Evolutionary conservation across 1,284 basidiomycete genomes (phyloP), one percentile per base, ranked within the genome.

Genomic region (Rhodofomes roseus): DNA sequence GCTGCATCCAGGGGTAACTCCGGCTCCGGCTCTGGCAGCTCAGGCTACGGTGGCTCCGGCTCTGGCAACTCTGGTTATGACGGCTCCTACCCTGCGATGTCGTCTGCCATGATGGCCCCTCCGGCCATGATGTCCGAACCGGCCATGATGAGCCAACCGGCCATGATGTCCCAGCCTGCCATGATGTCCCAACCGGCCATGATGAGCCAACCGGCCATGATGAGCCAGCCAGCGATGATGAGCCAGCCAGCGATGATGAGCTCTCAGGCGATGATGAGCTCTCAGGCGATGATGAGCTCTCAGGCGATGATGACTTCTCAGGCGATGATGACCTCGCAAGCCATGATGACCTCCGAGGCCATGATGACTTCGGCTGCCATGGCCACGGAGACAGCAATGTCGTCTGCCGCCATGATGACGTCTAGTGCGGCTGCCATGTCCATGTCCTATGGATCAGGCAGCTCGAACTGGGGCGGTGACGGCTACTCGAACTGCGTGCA

Each of bases 401-500:
- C 39, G 27, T 57, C 54, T 11, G 55, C 48, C 16, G 36, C 46
- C 18, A 55, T 41, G 46, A 39, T 41, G 18, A 59, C 34, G 40
- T 34, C 46, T 50, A 25, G 54, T 22, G 60, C 55, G 8, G 40
- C 57, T n/a, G 56, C 41, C 29, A 46, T 55, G 22, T n/a, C 58
- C 20, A 34, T 59, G 16, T 57, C 61, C 4, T 89, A 90, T 69
- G 87, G 87, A n/a, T 89, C 88, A 25, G 88, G 87, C 59, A 79
- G 73, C 66, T 76, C 75, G 56, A 82, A 76, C 74, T 88, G 84
- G 84, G 78, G 79, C 54, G 77, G 76, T 63, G 78, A 77, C 31
- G 77, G 77, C 55, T 90, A 89, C 77, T 76, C 87, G 66, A 78
- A 79, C 74, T 91, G 89, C 70, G 87, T 90, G 54, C 81, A 86